Conservation (phyloP, 768 basidiomycete genomes). For the Candolleomyces aberdarensis region DNA sequence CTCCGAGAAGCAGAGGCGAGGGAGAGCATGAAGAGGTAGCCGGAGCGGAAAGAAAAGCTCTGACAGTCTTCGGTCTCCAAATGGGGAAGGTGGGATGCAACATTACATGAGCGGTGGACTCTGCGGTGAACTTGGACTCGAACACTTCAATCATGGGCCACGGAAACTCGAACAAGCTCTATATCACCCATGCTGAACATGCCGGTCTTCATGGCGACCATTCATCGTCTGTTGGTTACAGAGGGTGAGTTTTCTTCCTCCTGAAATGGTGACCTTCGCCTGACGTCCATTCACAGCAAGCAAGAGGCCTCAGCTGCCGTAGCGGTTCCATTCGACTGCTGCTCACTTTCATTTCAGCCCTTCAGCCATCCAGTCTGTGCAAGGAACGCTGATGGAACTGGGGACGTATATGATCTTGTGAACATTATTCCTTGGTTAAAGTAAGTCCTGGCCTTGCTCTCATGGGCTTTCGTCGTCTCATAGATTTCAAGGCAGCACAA, state of each 20-base stretch:
- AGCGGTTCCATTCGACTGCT: conserved; percentile 85
- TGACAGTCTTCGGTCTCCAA: not conserved
- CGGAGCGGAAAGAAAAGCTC: not conserved
- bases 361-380: conserved; percentile 89
- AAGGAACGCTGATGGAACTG: conserved; percentile 76
- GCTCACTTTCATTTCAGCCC: conserved; percentile 86
- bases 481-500: conserved; percentile 63
- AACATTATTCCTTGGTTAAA: conserved; percentile 96
- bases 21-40: not conserved
- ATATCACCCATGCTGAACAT: conserved; percentile 89
- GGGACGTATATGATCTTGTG: conserved; percentile 81
- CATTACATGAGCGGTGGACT: conserved; percentile 11
- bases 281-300: conserved; percentile 43
- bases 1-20: not conserved
- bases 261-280: conserved; percentile 3
- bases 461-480: conserved; percentile 5
- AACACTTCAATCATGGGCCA: conserved; percentile 60
- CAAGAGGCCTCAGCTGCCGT: conserved; percentile 62
- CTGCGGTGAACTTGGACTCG: not conserved
- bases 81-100: not conserved
- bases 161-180: conserved; percentile 83
- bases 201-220: conserved; percentile 78
- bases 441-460: conserved; percentile 38
- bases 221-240: conserved; percentile 74
- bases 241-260: conserved; percentile 43